A percentile compares a stretch with the other conserved stretches of the same genome.
Conservation (phyloP, 768 basidiomycete species). For the Calocybe gangraenosa region DNA sequence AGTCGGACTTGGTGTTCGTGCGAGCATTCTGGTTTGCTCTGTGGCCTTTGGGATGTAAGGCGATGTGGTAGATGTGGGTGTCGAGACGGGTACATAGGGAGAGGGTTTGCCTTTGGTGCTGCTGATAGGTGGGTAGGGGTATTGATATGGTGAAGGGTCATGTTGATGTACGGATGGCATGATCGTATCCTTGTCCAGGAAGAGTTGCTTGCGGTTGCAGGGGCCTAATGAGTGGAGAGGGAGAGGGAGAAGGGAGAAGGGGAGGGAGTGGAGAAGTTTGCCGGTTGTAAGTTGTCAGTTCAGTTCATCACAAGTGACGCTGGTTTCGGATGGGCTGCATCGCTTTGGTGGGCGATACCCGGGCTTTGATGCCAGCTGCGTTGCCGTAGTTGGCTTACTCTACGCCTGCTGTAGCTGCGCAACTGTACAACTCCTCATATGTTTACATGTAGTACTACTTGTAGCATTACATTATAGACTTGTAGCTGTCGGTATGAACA, state of each 20-base stretch:
- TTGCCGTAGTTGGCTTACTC: too few relatives aligned
- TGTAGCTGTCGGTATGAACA: too few relatives aligned
- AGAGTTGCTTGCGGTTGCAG: neutral
- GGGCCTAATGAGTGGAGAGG: neutral
- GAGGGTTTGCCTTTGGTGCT: neutral
- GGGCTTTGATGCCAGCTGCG: too few relatives aligned
- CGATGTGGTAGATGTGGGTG: neutral
- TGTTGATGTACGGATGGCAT: neutral
- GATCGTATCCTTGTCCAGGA: neutral
- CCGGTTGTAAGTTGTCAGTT: neutral
- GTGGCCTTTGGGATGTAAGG: constrained; percentile 12
- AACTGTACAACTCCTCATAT: too few relatives aligned
- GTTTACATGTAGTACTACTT: too few relatives aligned
- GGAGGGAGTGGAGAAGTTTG: neutral
- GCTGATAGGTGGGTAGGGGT: constrained; percentile 7
- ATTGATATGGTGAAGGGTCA: constrained; percentile 10
- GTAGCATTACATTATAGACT: too few relatives aligned
- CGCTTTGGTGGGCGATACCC: too few relatives aligned
- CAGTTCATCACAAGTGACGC: too few relatives aligned
- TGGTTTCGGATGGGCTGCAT: too few relatives aligned
- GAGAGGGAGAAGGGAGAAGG: neutral
- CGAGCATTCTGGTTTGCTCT: constrained; percentile 15
- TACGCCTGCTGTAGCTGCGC: too few relatives aligned
- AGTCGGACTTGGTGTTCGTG: constrained; percentile 59
- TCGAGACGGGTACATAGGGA: neutral